Base-by-base conservation (phyloP, 306 rosid species). In the Alnus glutinosa region DNA sequence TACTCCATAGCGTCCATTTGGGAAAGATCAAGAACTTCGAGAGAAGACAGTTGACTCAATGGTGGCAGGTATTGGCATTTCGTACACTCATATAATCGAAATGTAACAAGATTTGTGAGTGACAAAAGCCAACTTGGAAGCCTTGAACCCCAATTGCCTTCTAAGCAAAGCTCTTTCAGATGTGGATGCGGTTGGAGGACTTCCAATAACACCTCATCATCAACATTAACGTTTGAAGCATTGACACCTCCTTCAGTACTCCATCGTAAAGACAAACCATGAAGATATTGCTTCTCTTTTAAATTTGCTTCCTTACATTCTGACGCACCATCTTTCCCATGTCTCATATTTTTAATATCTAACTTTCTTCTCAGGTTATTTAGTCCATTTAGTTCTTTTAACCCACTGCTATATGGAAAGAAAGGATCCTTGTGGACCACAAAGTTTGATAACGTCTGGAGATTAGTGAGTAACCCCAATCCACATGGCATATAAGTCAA, bases 361-460 rank as follows among this genome's bases (percentile, higher is more conserved):
- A 23, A 23, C 0, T 0, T 0, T 23, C 28, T 0, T 23, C 28
- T 23, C 0, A 23, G 28, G 28, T 23, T 23, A 23, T 23, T 23
- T 23, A 23, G 28, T 23, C 28, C 28, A 0, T 23, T 0, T 23
- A 23, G 28, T 23, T 23, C 28, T 23, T 23, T 23, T 23, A 23
- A 23, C 28, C 28, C 28, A 23, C 28, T 23, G 28, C 28, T 23
- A 23, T 23, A 0, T 0, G 0, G 28, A 23, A 0, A 23, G 28
- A 23, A 0, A 23, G 28, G 28, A 23, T 23, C 28, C 28, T 23
- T 23, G 28, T 49, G 30, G 11, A 37, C 71, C 59, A 66, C 73
- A 23, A 82, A 83, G 0, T 8, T 37, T 2, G 82, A 74, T 62
- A 82, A 49, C 2, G 86, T 66, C n/a, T 18, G 32, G 3, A 82